Evolutionary conservation across 495 filamentous ascomycete genomes (phyloP).

Genomic region (Echria macrotheca): DNA sequence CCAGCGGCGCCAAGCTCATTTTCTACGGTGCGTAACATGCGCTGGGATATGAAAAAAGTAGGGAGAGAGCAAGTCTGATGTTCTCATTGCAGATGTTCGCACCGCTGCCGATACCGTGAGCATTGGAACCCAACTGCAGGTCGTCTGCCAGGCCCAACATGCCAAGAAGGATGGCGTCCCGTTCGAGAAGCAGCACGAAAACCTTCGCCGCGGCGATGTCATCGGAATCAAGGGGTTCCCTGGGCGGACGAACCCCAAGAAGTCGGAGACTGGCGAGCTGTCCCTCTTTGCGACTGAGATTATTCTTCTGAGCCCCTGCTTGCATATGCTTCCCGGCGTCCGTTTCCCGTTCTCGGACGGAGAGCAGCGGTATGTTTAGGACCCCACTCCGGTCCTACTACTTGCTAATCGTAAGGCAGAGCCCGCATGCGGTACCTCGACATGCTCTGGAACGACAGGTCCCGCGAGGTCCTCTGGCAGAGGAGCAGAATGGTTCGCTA

Average conservation of each 20-base stretch:
- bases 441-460: conserved; percentile 87
- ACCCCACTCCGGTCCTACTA: too few relatives aligned
- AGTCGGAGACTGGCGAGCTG: conserved; percentile 76
- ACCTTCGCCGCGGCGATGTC: conserved; percentile 84
- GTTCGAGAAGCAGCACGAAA: conserved; percentile 84
- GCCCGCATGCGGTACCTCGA: conserved; percentile 91
- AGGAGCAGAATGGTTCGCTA: conserved; percentile 80
- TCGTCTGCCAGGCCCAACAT: conserved; percentile 82
- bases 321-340: conserved; percentile 88
- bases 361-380: too few relatives aligned
- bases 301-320: conserved; percentile 77
- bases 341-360: conserved; percentile 92
- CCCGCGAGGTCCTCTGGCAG: conserved; percentile 73
- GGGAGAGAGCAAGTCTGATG: neutral
- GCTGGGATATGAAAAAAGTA: too few relatives aligned
- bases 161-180: conserved; percentile 51
- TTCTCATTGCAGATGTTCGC: conserved; percentile 54
- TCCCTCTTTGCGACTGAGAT: conserved; percentile 90
- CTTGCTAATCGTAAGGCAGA: too few relatives aligned
- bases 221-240: conserved; percentile 85
- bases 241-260: conserved; percentile 86
- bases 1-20: conserved; percentile 74
- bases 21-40: conserved; percentile 73
- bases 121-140: conserved; percentile 73
- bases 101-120: conserved; percentile 41